A percentile compares a stretch with the other conserved stretches of the same genome.
Evolutionary conservation across 2,329 filamentous ascomycete species (phyloP).

Genomic region (Colletotrichum noveboracense): DNA sequence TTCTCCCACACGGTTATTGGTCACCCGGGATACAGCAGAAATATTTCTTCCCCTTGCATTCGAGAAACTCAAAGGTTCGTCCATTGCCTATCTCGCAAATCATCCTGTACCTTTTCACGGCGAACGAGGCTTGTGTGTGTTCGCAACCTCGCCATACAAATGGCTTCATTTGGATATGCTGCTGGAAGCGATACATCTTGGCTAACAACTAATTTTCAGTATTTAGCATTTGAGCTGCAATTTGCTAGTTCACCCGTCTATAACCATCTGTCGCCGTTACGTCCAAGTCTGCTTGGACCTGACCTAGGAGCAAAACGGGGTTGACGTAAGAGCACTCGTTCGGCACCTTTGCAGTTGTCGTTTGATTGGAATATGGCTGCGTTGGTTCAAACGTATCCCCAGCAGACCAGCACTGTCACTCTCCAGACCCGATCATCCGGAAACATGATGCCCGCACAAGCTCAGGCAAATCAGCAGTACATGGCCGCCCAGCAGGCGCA

Average conservation of each 20-base stretch:
- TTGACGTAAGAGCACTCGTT: constrained; percentile 1
- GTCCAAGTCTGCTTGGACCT: not conserved
- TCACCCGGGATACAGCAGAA: not conserved
- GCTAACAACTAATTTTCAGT: constrained; percentile 2
- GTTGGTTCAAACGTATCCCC: constrained; percentile 81
- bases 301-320: not conserved
- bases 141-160: not conserved
- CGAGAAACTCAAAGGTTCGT: constrained; percentile 18
- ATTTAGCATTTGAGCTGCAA: not conserved
- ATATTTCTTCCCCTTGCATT: not conserved
- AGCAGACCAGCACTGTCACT: constrained; percentile 76
- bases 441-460: constrained; percentile 59
- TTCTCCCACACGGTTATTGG: constrained; percentile 16
- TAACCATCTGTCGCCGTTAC: not conserved
- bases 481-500: constrained; percentile 45
- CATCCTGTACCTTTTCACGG: not conserved
- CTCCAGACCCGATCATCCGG: constrained; percentile 76
- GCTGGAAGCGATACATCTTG: not conserved
- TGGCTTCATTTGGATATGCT: not conserved
- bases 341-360: not conserved
- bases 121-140: not conserved
- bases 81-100: not conserved
- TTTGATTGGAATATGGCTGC: constrained; percentile 72
- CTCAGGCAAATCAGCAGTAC: constrained; percentile 58
- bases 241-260: not conserved